Evolutionary conservation across 2,329 filamentous ascomycete genomes (phyloP), one percentile per base, ranked within the genome.

Genomic region (Fusarium sp.): DNA sequence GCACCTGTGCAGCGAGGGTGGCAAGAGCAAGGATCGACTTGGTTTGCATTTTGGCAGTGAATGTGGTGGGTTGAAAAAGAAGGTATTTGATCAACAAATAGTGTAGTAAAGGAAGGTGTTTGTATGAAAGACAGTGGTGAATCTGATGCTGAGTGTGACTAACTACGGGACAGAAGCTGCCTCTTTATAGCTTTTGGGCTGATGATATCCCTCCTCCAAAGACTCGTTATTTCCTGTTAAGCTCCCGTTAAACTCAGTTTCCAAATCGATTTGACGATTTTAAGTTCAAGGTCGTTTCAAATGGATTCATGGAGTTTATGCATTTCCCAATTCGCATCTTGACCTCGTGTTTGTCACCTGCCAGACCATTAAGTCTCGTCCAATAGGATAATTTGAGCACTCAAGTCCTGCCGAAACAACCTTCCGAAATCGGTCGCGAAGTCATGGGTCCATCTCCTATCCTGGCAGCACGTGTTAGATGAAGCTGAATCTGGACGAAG

Each of bases 1-100:
- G 50, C 60, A 37, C 64, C 67, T 7, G 64, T 14, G 58, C 58
- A 45, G 27, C 58, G n/a, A 61, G 61, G 27, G 64, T 39, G 23
- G 57, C 64, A 35, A 69, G 57, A 32, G 39, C 37, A 27, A 67
- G 14, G 6, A 63, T 34, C 5, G 67, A 32, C 30, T 39, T 68
- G 32, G 57, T 60, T 27, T 60, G 57, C 57, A 60, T 60, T 14
- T 60, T 43, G 57, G 2, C 6, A 39, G 10, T 32, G 23, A 37
- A 18, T 30, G 25, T 32, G 23, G 23, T 37, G 35, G 8, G 56
- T 59, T 59, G 23, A n/a, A 59, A 39, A 27, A 25, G 27, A 58
- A n/a, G 54, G 10, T 25, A 58, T 58, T 58, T 58, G 34, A 13
- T 59, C 23, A 41, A 41, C 34, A 59, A 59, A 57, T 57, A 30